phyloP scores from a whole-genome alignment of 805 yeast species.

The Starmerella stellata region DNA sequence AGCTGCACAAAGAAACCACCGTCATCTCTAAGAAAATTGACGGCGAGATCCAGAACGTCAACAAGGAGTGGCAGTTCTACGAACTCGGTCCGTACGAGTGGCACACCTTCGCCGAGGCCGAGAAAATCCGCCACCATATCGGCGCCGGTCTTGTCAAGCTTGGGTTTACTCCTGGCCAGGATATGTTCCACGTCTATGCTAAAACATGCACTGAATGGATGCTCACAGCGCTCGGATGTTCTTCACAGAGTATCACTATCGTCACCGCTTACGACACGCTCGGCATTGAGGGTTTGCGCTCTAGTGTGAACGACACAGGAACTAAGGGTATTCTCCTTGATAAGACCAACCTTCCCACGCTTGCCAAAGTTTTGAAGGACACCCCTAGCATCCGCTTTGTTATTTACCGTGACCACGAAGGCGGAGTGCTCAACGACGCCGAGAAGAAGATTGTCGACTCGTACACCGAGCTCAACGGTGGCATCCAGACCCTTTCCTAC shows the following conservation, averaged over 20 bases:
- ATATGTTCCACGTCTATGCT: constrained; percentile 69
- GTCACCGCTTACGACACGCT: constrained; percentile 65
- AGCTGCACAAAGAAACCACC: constrained; percentile 60
- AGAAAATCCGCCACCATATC: constrained; percentile 30
- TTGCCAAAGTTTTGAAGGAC: constrained; percentile 49
- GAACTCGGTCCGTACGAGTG: constrained; percentile 60
- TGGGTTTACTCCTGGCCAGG: constrained; percentile 51
- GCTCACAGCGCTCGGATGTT: constrained; percentile 64
- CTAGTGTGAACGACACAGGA: constrained; percentile 67
- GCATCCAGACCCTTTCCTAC: constrained; percentile 40
- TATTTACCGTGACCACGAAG: constrained; percentile 41
- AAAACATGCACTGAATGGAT: constrained; percentile 80
- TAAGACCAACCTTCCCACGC: constrained; percentile 45
- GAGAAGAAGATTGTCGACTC: constrained; percentile 36
- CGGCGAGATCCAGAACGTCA: constrained; percentile 53
- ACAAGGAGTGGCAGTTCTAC: constrained; percentile 75
- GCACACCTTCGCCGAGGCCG: constrained; percentile 43
- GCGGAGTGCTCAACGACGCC: constrained; percentile 34
- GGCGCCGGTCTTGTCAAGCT: constrained; percentile 62
- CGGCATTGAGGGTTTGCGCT: constrained; percentile 35
- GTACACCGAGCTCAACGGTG: constrained; percentile 50
- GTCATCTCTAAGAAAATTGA: constrained; percentile 55
- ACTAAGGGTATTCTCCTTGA: constrained; percentile 71
- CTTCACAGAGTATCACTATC: constrained; percentile 61
- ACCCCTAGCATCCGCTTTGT: constrained; percentile 46